Conservation (phyloP, 352 stramenopile species). For the Phytophthora cactorum region DNA sequence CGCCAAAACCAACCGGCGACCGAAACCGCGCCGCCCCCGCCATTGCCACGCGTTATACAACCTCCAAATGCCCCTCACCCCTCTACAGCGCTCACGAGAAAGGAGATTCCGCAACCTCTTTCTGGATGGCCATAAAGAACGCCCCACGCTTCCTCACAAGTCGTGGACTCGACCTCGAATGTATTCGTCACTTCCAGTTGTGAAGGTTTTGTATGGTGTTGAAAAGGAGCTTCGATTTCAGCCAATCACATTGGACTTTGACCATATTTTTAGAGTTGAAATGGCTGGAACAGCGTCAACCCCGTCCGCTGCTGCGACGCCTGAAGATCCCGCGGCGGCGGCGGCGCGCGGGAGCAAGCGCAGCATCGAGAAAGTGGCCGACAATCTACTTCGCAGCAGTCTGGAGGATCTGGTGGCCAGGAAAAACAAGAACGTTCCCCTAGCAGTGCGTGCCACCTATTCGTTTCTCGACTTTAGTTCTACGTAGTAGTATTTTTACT, state of each 20-base stretch:
- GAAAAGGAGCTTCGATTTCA: constrained; percentile 16
- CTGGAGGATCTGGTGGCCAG: constrained; percentile 47
- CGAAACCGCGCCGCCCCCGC: constrained; percentile 11
- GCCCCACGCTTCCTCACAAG: constrained; percentile 12
- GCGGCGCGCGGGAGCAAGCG: constrained; percentile 35
- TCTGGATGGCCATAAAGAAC: constrained; percentile 6
- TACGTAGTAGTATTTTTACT: not conserved
- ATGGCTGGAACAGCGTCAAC: constrained; percentile 59
- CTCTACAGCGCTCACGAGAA: constrained; percentile 1
- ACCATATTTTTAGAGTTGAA: constrained; percentile 23
- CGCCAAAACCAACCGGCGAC: constrained; percentile 74
- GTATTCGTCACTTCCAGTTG: constrained; percentile 76
- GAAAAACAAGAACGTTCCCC: constrained; percentile 47
- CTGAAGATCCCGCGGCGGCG: constrained; percentile 34
- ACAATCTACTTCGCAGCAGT: constrained; percentile 36
- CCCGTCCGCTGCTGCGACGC: constrained; percentile 37
- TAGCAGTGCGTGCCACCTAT: constrained; percentile 45
- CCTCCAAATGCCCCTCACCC: constrained; percentile 15
- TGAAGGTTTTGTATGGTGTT: constrained; percentile 17
- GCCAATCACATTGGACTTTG: constrained; percentile 35
- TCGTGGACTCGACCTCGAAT: constrained; percentile 30
- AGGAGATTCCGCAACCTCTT: not conserved
- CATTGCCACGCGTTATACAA: constrained; percentile 6
- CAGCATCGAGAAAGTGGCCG: constrained; percentile 22
- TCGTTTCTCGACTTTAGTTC: not conserved